Percentiles rank a stretch among this genome's conserved stretches.
These are phyloP conservation scores for Pseudoscleropodium purum DNA, from an alignment of 225 moss, liverwort and hornwort species.

Conservation along the genomic window DNA sequence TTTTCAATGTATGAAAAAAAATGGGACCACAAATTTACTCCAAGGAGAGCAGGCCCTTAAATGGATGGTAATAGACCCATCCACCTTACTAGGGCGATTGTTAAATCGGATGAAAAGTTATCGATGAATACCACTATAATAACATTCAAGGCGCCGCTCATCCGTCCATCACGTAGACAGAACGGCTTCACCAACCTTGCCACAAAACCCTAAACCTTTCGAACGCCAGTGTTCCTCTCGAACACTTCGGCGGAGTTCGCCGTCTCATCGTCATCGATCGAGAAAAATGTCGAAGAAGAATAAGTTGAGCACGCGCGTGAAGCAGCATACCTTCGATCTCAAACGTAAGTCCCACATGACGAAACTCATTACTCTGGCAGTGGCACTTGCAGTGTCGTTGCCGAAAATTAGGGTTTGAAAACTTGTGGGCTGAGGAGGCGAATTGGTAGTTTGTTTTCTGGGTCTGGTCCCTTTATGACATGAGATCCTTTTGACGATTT, in stretches of 20 bases:
- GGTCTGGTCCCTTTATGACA: not conserved
- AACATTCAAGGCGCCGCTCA: not conserved
- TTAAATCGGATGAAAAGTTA: not conserved
- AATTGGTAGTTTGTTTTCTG: not conserved
- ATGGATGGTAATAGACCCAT: not conserved
- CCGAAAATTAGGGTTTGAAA: not conserved
- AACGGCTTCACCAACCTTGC: not conserved
- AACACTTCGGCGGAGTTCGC: not conserved
- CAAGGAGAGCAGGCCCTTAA: not conserved
- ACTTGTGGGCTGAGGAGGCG: not conserved
- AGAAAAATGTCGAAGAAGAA: constrained; percentile 59
- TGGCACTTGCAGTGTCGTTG: not conserved
- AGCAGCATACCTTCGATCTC: constrained; percentile 48
- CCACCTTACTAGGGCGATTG: not conserved
- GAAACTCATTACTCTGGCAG: not conserved
- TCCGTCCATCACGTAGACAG: not conserved
- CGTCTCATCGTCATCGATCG: not conserved
- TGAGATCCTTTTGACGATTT: not conserved
- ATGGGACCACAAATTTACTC: not conserved
- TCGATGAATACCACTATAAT: not conserved
- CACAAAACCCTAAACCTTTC: not conserved
- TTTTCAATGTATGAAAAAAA: not conserved
- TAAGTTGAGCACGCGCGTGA: constrained; percentile 51
- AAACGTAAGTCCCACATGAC: constrained; percentile 14
- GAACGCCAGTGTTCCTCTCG: too few species aligned